These are phyloP conservation scores for Backusella morwellensis DNA, from an alignment of 192 early-diverging fungal genomes.

Conservation along the genomic window DNA sequence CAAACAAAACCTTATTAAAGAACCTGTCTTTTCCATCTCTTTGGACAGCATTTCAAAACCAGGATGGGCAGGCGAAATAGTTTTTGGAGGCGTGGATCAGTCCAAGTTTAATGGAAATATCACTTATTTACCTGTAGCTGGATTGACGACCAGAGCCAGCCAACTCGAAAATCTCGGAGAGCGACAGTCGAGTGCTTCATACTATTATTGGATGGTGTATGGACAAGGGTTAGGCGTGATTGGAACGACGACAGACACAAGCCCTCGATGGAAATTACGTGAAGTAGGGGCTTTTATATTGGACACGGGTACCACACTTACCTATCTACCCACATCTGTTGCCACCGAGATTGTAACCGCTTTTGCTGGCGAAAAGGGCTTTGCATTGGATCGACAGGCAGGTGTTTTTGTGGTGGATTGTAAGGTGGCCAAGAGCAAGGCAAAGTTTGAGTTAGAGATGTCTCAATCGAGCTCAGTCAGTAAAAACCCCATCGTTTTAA, in stretches of 20 bases:
- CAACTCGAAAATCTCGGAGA: background rate
- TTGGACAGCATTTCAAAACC: constrained; percentile 9
- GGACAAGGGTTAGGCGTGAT: constrained; percentile 26
- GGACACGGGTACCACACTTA: constrained; percentile 36
- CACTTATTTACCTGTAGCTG: constrained; percentile 42
- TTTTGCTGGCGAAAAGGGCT: constrained; percentile 13
- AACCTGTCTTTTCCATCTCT: constrained; percentile 33
- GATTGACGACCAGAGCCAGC: background rate
- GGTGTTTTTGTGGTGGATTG: constrained; percentile 28
- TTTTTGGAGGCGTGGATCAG: constrained; percentile 50
- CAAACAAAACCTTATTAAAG: constrained; percentile 10
- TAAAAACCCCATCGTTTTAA: constrained; percentile 19
- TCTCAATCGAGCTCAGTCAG: constrained; percentile 5
- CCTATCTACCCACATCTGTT: constrained; percentile 24
- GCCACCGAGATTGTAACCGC: constrained; percentile 21
- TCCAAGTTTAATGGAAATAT: constrained; percentile 45
- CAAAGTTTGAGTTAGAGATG: constrained; percentile 16
- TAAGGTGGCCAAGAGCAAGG: constrained; percentile 11
- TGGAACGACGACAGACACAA: background rate
- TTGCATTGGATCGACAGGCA: constrained; percentile 18
- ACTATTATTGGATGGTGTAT: constrained; percentile 38
- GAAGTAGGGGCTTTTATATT: constrained; percentile 27
- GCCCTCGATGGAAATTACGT: constrained; percentile 11
- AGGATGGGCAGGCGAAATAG: constrained; percentile 44
- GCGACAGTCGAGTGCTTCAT: background rate